Evolutionary conservation across 305 asterid genomes (phyloP).

Genomic region (Stenogyne calaminthoides): DNA sequence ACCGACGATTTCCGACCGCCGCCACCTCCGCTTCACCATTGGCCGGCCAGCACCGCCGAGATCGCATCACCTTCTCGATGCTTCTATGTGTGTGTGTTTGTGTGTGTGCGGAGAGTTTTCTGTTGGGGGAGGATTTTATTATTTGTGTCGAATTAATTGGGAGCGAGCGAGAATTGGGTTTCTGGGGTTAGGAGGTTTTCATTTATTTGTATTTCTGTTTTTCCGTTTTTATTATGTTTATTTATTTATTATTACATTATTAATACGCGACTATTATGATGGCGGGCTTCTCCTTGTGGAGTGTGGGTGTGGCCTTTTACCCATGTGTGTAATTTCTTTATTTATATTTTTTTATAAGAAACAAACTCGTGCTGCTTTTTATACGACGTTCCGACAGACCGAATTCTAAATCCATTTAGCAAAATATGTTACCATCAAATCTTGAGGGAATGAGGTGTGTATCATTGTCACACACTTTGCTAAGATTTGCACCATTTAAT

Average conservation of each 20-base stretch:
- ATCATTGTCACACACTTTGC: too few species aligned
- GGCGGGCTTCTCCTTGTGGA: too few species aligned
- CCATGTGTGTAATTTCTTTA: too few species aligned
- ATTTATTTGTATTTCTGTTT: conserved; percentile 30
- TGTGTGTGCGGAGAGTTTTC: conserved; percentile 13
- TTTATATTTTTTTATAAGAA: too few species aligned
- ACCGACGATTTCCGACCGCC: conserved; percentile 44
- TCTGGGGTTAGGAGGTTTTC: conserved; percentile 35
- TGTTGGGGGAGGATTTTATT: conserved; percentile 12
- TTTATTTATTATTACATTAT: not conserved
- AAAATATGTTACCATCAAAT: too few species aligned
- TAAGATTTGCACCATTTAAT: too few species aligned
- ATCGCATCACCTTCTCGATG: conserved; percentile 57
- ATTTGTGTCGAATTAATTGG: conserved; percentile 3
- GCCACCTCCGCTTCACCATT: conserved; percentile 63
- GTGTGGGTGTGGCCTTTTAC: too few species aligned
- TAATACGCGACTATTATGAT: not conserved
- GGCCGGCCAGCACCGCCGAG: conserved; percentile 58
- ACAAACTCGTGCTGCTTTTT: too few species aligned
- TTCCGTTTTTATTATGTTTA: not conserved
- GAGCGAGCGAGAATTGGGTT: conserved; percentile 26
- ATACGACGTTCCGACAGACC: too few species aligned
- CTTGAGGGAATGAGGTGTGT: too few species aligned
- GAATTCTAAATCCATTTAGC: too few species aligned
- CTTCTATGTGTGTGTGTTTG: conserved; percentile 19